These are phyloP conservation scores for Clonostachys rhizophaga DNA, from an alignment of 2,329 filamentous ascomycete genomes.

Conservation along the genomic window DNA sequence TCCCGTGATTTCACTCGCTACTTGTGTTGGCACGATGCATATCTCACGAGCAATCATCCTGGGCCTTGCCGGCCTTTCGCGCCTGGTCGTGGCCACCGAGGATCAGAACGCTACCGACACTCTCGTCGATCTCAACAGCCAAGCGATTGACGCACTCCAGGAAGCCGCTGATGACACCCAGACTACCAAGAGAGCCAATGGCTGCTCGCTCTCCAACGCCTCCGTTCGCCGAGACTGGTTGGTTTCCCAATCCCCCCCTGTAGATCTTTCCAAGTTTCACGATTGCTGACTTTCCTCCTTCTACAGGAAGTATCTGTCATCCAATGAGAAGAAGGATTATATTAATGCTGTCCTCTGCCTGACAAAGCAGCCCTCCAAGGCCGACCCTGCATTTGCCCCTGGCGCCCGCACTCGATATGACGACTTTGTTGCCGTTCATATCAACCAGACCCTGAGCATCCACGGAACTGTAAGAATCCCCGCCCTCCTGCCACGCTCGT, in stretches of 20 bases:
- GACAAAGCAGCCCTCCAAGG: slow-evolving; percentile 11
- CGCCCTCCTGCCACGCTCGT: background rate
- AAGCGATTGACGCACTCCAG: too few species aligned
- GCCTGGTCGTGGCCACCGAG: too few species aligned
- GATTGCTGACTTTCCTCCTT: too few species aligned
- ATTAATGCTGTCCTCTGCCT: slow-evolving; percentile 16
- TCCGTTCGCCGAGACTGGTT: slow-evolving; percentile 2
- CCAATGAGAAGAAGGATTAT: slow-evolving; percentile 9
- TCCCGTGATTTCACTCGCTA: too few species aligned
- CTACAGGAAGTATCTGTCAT: slow-evolving; percentile 1
- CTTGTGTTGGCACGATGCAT: too few species aligned
- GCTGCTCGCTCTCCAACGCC: slow-evolving; percentile 1
- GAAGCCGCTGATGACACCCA: too few species aligned
- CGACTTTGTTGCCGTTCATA: slow-evolving; percentile 23
- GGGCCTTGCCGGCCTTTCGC: too few species aligned
- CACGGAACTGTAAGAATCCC: slow-evolving; percentile 11
- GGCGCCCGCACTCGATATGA: slow-evolving; percentile 21
- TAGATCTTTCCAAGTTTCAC: too few species aligned
- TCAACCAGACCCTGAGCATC: slow-evolving; percentile 15
- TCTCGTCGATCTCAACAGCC: too few species aligned
- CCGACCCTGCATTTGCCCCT: slow-evolving; percentile 10
- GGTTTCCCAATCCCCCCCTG: background rate
- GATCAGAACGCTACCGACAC: too few species aligned
- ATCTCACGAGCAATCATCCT: too few species aligned
- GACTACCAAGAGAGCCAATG: too few species aligned